Evolutionary conservation across 345 rosid genomes (phyloP).

Genomic region (Tarenaya hassleriana): DNA sequence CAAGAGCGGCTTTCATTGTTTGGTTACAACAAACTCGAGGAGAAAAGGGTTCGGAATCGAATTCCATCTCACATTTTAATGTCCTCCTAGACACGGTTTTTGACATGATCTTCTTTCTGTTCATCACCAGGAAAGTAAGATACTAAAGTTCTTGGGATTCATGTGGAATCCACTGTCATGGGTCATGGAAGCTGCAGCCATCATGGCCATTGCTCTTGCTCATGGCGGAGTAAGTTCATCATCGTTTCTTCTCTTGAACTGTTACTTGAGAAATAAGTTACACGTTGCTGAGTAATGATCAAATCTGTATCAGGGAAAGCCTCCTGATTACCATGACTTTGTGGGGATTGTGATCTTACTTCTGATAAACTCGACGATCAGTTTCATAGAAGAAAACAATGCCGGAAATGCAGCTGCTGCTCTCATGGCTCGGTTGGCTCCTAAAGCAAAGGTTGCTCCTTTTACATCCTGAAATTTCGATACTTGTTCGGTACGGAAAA

Average conservation of each 20-base stretch:
- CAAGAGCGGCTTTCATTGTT: constrained; percentile 41
- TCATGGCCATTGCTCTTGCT: constrained; percentile 61
- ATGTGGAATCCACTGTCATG: constrained; percentile 74
- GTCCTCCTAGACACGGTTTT: background rate
- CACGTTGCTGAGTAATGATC: too few relatives aligned
- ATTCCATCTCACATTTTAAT: background rate
- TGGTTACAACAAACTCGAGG: constrained; percentile 55
- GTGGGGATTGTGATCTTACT: constrained; percentile 44
- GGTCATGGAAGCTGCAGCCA: constrained; percentile 76
- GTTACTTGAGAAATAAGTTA: too few relatives aligned
- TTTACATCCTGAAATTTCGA: background rate
- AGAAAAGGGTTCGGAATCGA: constrained; percentile 35
- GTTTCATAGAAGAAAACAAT: constrained; percentile 63
- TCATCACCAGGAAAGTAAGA: constrained; percentile 43
- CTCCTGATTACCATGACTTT: constrained; percentile 54
- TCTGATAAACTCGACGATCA: constrained; percentile 54
- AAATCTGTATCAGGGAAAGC: constrained; percentile 46
- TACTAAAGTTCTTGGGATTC: constrained; percentile 52
- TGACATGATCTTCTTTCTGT: constrained; percentile 7
- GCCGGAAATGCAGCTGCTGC: constrained; percentile 74
- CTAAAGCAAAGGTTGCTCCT: constrained; percentile 47
- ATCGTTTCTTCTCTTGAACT: constrained; percentile 2
- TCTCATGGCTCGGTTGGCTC: constrained; percentile 66
- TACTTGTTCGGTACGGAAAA: background rate
- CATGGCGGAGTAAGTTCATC: constrained; percentile 48